phyloP scores from a whole-genome alignment of 495 filamentous ascomycete genomes.

The Penicillium alfredii region DNA sequence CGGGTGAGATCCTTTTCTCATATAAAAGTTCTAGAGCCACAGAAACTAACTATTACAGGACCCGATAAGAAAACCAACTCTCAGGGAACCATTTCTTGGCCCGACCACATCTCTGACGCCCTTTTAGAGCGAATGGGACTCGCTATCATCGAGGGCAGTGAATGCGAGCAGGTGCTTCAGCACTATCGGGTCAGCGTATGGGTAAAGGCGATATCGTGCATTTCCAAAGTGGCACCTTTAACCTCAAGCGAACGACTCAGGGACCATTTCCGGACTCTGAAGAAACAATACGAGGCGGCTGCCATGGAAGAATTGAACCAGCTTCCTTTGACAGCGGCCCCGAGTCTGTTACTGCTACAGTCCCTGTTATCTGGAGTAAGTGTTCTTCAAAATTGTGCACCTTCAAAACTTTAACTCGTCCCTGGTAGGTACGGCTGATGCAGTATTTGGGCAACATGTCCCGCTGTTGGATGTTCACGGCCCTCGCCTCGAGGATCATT shows the following conservation, averaged over 20 bases:
- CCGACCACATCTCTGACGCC: slow-evolving; percentile 25
- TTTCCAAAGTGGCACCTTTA: slow-evolving; percentile 20
- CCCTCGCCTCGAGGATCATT: slow-evolving; percentile 19
- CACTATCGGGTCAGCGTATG: slow-evolving; percentile 22
- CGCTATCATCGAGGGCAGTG: slow-evolving; percentile 20
- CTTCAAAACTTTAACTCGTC: not conserved
- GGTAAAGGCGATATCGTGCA: slow-evolving; percentile 20
- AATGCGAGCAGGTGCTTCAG: slow-evolving; percentile 17
- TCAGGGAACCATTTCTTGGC: slow-evolving; percentile 21
- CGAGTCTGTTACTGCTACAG: slow-evolving; percentile 24
- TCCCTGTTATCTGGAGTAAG: slow-evolving; percentile 25
- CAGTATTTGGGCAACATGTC: slow-evolving; percentile 25
- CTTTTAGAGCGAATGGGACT: slow-evolving; percentile 25
- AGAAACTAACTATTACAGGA: slow-evolving; percentile 8
- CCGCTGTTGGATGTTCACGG: slow-evolving; percentile 25
- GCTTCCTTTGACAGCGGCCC: slow-evolving; percentile 17
- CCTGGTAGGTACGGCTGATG: slow-evolving; percentile 24
- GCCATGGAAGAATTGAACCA: slow-evolving; percentile 18
- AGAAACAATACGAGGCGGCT: slow-evolving; percentile 20
- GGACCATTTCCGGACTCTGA: slow-evolving; percentile 17
- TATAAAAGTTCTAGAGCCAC: not conserved
- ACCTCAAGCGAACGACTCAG: slow-evolving; percentile 15
- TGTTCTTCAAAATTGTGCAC: not conserved
- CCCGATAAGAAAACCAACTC: slow-evolving; percentile 21
- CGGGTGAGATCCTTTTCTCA: slow-evolving; percentile 11